Percentiles rank a stretch among this genome's conserved stretches.
Conservation (phyloP, 2,329 filamentous ascomycete genomes). For the Fusarium sp. region DNA sequence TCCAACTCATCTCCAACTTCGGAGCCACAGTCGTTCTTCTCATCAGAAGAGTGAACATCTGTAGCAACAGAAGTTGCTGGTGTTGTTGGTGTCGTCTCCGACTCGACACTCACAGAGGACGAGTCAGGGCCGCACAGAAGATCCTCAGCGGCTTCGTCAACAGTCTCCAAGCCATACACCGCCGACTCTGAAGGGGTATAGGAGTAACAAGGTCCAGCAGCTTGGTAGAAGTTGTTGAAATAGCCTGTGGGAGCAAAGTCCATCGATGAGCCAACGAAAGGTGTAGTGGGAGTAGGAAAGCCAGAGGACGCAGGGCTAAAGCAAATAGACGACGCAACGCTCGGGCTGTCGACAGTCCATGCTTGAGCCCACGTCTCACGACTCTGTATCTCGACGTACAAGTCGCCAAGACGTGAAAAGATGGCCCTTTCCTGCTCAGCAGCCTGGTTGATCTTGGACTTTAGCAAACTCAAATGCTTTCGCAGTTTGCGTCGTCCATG, state of each 20-base stretch:
- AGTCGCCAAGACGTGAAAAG: conserved; percentile 60
- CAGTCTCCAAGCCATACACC: conserved; percentile 40
- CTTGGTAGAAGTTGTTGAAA: conserved; percentile 23
- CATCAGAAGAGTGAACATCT: background rate
- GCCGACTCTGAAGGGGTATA: conserved; percentile 4
- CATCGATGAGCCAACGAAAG: conserved; percentile 46
- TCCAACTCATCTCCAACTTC: conserved; percentile 1
- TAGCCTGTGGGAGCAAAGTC: conserved; percentile 51
- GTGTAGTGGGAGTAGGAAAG: conserved; percentile 37
- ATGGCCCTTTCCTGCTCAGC: conserved; percentile 61
- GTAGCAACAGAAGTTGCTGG: conserved; percentile 12
- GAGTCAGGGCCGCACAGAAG: conserved; percentile 10
- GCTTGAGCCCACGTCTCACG: conserved; percentile 54
- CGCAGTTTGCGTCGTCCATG: conserved; percentile 51
- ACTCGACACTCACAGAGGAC: conserved; percentile 6
- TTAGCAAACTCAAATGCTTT: conserved; percentile 58
- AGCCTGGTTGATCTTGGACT: conserved; percentile 57
- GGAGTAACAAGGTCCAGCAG: background rate
- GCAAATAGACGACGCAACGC: conserved; percentile 18
- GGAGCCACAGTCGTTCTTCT: conserved; percentile 11
- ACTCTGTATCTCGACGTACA: conserved; percentile 62
- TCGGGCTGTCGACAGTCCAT: conserved; percentile 20
- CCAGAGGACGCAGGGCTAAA: conserved; percentile 31
- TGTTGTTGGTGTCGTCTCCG: conserved; percentile 12
- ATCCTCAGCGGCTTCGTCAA: conserved; percentile 44